Conservation (phyloP, 2,329 filamentous ascomycete genomes). For the Coniochaeta sp. region DNA sequence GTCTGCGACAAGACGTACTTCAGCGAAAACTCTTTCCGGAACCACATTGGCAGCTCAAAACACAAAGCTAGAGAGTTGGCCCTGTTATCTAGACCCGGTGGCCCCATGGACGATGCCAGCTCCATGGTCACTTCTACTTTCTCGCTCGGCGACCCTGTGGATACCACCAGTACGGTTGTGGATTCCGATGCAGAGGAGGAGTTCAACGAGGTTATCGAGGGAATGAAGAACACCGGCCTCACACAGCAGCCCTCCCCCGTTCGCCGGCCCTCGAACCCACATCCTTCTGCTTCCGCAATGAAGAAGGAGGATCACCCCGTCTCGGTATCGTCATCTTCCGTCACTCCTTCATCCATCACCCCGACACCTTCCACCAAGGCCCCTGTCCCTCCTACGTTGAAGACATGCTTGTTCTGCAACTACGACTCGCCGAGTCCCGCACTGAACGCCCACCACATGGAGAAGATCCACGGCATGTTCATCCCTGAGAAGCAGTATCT, state of each 20-base stretch:
- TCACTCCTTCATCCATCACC: conserved; percentile 14
- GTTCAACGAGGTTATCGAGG: conserved; percentile 70
- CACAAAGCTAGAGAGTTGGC: conserved; percentile 66
- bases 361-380: conserved; percentile 19
- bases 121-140: conserved; percentile 89
- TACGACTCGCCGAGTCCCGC: conserved; percentile 67
- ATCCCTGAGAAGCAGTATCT: conserved; percentile 85
- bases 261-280: conserved; percentile 47
- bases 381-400: conserved; percentile 35
- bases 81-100: conserved; percentile 24
- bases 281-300: conserved; percentile 29
- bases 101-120: conserved; percentile 53
- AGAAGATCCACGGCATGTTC: conserved; percentile 89
- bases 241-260: conserved; percentile 40
- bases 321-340: conserved; percentile 17
- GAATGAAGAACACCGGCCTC: conserved; percentile 58
- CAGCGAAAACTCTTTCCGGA: conserved; percentile 92
- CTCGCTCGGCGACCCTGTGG: conserved; percentile 74
- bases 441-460: conserved; percentile 85
- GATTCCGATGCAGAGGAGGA: conserved; percentile 67
- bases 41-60: conserved; percentile 86
- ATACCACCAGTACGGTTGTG: conserved; percentile 34
- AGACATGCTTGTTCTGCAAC: conserved; percentile 85
- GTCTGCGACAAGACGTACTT: conserved; percentile 89
- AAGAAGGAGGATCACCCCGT: conserved; percentile 40